Conservation (phyloP, 176 grass and related monocot species). For the Bothriochloa decipiens region DNA sequence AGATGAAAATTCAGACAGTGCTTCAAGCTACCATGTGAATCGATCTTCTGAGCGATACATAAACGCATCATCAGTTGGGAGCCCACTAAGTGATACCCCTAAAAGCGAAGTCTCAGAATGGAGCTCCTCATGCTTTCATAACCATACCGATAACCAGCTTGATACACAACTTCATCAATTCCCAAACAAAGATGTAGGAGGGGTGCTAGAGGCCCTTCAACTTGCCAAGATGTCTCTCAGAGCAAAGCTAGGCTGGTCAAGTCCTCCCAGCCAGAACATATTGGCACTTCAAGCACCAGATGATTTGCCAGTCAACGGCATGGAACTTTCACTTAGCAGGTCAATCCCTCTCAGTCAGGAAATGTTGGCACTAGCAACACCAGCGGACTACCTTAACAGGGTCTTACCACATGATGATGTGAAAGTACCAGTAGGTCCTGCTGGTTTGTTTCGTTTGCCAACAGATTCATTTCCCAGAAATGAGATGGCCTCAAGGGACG, state of each 20-base stretch:
- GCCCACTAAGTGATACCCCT: conserved; percentile 52
- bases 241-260: conserved; percentile 56
- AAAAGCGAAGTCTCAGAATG: conserved; percentile 56
- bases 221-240: conserved; percentile 77
- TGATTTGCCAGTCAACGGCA: conserved; percentile 35
- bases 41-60: conserved; percentile 24
- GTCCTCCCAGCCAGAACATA: conserved; percentile 39
- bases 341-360: conserved; percentile 39
- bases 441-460: conserved; percentile 89
- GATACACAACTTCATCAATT: conserved; percentile 47
- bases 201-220: conserved; percentile 79
- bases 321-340: conserved; percentile 41
- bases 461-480: conserved; percentile 54
- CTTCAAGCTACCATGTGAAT: conserved; percentile 50
- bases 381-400: conserved; percentile 27
- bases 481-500: conserved; percentile 13
- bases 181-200: conserved; percentile 53
- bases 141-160: conserved; percentile 56
- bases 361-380: conserved; percentile 39
- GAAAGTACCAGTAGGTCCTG: conserved; percentile 60
- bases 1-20: conserved; percentile 53
- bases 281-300: conserved; percentile 49
- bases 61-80: conserved; percentile 52
- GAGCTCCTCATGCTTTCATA: conserved; percentile 60
- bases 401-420: conserved; percentile 24